Conservation (phyloP, 352 stramenopile species). For the Pythium aphanidermatum region DNA sequence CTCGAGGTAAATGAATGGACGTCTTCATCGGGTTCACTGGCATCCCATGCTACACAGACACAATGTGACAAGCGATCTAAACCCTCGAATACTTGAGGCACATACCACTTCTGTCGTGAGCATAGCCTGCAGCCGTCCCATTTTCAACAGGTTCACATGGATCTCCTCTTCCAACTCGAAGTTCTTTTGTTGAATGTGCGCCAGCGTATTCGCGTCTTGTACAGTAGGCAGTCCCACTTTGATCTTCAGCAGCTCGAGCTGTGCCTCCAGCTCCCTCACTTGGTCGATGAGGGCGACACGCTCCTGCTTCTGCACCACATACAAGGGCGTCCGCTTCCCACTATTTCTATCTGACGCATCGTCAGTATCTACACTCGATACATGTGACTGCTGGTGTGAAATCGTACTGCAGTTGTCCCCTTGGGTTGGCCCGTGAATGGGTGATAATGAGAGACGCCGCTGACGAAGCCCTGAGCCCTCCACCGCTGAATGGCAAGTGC, state of each 20-base stretch:
- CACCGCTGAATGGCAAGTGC: too few relatives aligned
- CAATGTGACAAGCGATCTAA: not conserved
- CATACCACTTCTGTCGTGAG: slow-evolving; percentile 1
- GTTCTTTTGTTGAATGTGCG: not conserved
- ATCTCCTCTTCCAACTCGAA: not conserved
- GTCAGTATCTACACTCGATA: too few relatives aligned
- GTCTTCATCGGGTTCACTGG: slow-evolving; percentile 1
- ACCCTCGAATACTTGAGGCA: not conserved
- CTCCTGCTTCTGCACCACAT: not conserved
- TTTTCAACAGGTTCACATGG: not conserved
- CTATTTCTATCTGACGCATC: too few relatives aligned
- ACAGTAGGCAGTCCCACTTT: not conserved
- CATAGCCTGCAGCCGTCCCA: not conserved
- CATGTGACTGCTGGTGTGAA: too few relatives aligned
- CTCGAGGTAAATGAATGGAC: slow-evolving; percentile 2
- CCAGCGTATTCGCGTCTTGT: not conserved
- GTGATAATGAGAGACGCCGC: too few relatives aligned
- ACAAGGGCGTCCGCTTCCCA: not conserved
- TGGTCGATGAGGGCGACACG: not conserved
- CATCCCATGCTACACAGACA: not conserved
- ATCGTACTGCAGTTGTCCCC: too few relatives aligned
- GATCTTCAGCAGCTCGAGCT: slow-evolving; percentile 5
- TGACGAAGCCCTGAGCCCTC: too few relatives aligned
- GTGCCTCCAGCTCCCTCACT: not conserved
- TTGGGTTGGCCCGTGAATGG: too few relatives aligned